Evolutionary conservation across 371 early-diverging fungal species (phyloP), one percentile per base, ranked within the genome.

Genomic region (Saksenaea vasiformis): DNA sequence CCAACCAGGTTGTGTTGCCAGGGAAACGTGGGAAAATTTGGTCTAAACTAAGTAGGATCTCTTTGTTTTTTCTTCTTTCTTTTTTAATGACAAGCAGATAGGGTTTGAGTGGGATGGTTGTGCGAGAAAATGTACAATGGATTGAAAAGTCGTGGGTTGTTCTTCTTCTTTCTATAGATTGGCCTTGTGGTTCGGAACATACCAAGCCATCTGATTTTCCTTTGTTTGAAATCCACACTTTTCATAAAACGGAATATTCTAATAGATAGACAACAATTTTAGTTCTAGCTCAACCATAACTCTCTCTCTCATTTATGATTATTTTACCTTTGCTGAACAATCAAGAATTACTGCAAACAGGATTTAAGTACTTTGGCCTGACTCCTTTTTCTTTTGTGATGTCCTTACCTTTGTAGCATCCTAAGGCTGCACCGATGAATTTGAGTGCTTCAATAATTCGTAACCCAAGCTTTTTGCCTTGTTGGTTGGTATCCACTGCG

Each of bases 401-500:
- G 4, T 47, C 0, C 37, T 65, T 69, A 76, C 76, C 79, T 66
- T 82, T 82, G 79, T 94, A 95, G 71, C 91, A 91, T 17, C 89
- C 89, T 17, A 80, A 68, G 19, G 76, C 68, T 5, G 74, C 76
- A 24, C 88, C 90, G 56, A 93, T 82, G 60, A 82, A 80, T 64
- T 86, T 88, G 8, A 93, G 84, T 62, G 89, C 88, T 66, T 93
- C 83, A 61, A 94, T 91, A 54, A 90, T 81, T 37, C 85, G 68
- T 55, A 90, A 69, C 39, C 90, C 90, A 77, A 93, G 83, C 67
- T 97, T 95, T 76, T 93, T 87, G 51, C 99, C 98, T 66, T 97
- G 96, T 76, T 95, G 92, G 17, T 91, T 90, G 62, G 87, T 84
- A 61, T 91, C 89, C 14, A 97, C 96, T 31, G 97, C 98, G 75